Evolutionary conservation across 192 early-diverging fungal species (phyloP), one percentile per base, ranked within the genome.

Genomic region (Backusella psychrophila): DNA sequence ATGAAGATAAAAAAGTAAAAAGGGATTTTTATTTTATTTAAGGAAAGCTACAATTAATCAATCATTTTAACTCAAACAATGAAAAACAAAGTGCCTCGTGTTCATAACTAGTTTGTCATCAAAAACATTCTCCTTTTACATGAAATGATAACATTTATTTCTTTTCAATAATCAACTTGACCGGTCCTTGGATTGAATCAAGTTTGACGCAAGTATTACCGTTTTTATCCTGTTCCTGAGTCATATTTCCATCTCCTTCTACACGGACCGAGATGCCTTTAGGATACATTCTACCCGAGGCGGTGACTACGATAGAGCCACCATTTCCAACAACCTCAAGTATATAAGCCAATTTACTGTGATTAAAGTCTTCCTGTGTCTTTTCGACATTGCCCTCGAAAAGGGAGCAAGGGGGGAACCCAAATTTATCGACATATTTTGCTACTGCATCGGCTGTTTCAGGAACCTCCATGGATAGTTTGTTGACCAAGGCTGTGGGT

Each of bases 401-500:
- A 11, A 82, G 71, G 52, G 69, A 26, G 12, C 78, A 80, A 9
- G 88, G 88, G 4, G 85, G 84, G 44, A 83, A 87, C 23, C 88
- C 88, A 69, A 67, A 73, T 26, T 76, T 81, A n/a, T 83, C 73
- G 52, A 87, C 63, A 36, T 86, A 85, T 0, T 88, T 83, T 35
- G 77, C 79, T 33, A 89, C 77, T 8, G 84, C 82, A 46, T 78
- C 75, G 46, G 86, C 81, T 23, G 80, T 79, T 34, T 82, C 73
- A 70, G 86, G 86, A 66, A 85, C 84, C 66, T 86, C 82, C 26
- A 81, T 46, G 4, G 78, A 66, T 2, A 88, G 39, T 15, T 77
- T 78, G 26, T 84, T 85, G 39, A 88, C 73, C 17, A 89, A 84
- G 6, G 85, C 77, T 2, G 71, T 68, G 11, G 88, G 85, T 21